phyloP scores from a whole-genome alignment of 1,284 basidiomycete genomes.

The Gastroboletus turbinatus region DNA sequence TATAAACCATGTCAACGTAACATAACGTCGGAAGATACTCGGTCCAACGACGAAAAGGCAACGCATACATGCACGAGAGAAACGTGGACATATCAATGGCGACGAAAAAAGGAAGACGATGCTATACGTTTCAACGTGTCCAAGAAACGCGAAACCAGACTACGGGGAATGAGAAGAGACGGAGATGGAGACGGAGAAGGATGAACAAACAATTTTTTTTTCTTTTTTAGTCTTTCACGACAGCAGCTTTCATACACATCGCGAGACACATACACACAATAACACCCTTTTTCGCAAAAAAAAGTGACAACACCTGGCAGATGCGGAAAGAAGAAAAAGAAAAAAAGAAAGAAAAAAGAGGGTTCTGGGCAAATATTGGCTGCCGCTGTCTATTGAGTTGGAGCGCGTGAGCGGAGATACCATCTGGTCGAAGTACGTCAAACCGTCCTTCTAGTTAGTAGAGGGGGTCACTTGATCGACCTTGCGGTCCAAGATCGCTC shows the following conservation, averaged over 20 bases:
- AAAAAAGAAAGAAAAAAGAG: neutral
- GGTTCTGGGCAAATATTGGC: neutral
- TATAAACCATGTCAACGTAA: neutral
- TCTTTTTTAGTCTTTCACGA: constrained; percentile 2
- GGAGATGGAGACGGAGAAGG: neutral
- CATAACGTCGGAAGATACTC: neutral
- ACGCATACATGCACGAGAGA: neutral
- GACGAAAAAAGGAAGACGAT: neutral
- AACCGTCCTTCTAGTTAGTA: neutral
- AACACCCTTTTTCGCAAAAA: neutral
- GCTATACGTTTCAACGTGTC: neutral
- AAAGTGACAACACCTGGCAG: neutral
- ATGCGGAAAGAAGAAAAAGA: neutral
- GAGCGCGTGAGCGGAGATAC: constrained; percentile 6
- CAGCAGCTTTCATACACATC: neutral
- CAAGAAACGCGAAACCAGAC: neutral
- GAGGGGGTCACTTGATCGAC: constrained; percentile 2
- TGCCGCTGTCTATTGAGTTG: constrained; percentile 10
- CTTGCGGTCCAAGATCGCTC: constrained; percentile 1
- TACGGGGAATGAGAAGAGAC: no score
- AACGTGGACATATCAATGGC: neutral
- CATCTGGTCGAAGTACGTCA: constrained; percentile 1
- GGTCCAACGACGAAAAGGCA: neutral
- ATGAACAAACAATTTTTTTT: neutral
- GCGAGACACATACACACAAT: constrained; percentile 3